Evolutionary conservation across 2,329 filamentous ascomycete species (phyloP), one percentile per base, ranked within the genome.

Genomic region (Orbilia javanica): DNA sequence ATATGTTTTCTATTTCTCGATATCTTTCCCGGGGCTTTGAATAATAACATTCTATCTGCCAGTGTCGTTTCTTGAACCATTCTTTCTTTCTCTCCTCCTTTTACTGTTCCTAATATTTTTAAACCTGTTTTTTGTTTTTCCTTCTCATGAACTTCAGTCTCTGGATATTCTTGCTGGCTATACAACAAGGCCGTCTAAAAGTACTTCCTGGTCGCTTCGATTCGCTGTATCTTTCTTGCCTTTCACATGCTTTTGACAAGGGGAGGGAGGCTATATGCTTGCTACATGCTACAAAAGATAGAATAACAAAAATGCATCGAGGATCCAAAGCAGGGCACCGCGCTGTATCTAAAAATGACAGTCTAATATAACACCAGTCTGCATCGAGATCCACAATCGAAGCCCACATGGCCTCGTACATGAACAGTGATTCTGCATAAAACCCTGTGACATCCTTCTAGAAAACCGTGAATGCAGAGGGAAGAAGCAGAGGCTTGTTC

Each of bases 371-470:
- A 73, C 62, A 62, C 60, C 69, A 73, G 44, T 11, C 31, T 27
- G 71, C 71, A 46, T 53, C n/a, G n/a, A n/a, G n/a, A n/a, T n/a
- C 71, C 53, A 63, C 57, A 34, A 62, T 42, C 36, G 63, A 34
- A 60, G 53, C 72, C n/a, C 72, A 76, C 57, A 64, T 76, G 72
- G 72, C 65, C 72, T 50, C 31, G n/a, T 67, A 60, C 60, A 48
- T 62, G 42, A 44, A 20, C 25, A 69, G 8, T n/a, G 3, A 62
- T 39, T 8, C 53, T 73, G 70, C 70, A 74, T 44, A 55, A 53
- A 69, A 76, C 53, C 72, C 64, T 63, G 65, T 76, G 72, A 76
- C 64, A 69, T 18, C 15, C 48, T 74, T 74, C 63, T 60, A 73
- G 69, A 73, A 73, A 39, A 36, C 36, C 5, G 8, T 39, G 36